phyloP scores from a whole-genome alignment of 768 basidiomycete genomes.

The Tricholomella constricta region DNA sequence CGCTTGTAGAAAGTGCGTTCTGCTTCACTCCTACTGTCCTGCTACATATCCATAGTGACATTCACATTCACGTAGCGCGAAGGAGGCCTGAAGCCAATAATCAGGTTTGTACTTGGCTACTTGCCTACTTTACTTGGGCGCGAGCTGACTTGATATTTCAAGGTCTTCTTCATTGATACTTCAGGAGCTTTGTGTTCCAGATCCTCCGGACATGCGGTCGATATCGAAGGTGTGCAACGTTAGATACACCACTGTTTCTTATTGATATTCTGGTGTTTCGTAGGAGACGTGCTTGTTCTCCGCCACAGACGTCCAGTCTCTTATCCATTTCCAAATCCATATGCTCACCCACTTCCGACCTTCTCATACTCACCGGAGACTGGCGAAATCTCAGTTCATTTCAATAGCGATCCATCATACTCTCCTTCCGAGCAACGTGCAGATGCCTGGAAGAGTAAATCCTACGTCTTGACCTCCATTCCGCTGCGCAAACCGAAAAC shows the following conservation, averaged over 20 bases:
- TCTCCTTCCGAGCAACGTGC: conserved; percentile 41
- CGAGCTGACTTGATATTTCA: conserved; percentile 4
- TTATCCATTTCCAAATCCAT: conserved; percentile 74
- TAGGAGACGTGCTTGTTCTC: conserved; percentile 68
- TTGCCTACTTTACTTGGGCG: background rate
- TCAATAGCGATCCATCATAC: conserved; percentile 65
- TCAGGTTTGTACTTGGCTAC: conserved; percentile 47
- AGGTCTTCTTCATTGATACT: conserved; percentile 87
- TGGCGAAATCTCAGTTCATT: conserved; percentile 61
- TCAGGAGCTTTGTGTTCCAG: conserved; percentile 77
- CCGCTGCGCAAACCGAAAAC: conserved; percentile 69
- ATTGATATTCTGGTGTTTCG: conserved; percentile 1
- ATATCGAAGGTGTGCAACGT: conserved; percentile 60
- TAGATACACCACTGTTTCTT: background rate
- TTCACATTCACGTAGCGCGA: conserved; percentile 46
- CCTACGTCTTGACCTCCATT: conserved; percentile 64
- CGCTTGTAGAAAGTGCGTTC: conserved; percentile 72
- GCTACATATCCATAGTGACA: background rate
- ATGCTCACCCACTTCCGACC: conserved; percentile 74
- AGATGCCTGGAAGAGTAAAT: conserved; percentile 56
- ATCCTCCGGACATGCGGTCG: conserved; percentile 79
- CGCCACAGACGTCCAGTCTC: conserved; percentile 79
- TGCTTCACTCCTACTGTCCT: background rate
- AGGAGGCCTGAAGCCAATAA: conserved; percentile 72
- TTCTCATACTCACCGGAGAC: conserved; percentile 61